Conservation (phyloP, 2,329 filamentous ascomycete genomes). For the Myrmaecium sp. region DNA sequence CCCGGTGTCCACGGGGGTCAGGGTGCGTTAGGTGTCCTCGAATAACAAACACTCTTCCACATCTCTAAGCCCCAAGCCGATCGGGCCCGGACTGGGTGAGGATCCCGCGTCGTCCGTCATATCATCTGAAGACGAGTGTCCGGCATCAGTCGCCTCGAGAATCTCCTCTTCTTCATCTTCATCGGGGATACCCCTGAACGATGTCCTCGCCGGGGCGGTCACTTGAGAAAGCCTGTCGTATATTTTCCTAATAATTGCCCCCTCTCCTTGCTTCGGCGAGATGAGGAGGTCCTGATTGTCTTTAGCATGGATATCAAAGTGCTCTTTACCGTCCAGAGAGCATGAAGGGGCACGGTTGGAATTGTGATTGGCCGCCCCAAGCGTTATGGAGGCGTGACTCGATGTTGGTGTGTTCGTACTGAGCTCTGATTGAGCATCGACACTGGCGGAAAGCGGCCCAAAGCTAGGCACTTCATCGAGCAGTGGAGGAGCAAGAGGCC, state of each 20-base stretch:
- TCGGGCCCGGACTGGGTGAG: background rate
- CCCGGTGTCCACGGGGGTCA: too few relatives aligned
- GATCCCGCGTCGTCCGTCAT: background rate
- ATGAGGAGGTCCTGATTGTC: too few relatives aligned
- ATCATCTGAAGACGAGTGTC: background rate
- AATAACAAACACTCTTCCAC: background rate
- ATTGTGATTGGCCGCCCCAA: background rate
- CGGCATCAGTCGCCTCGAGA: too few relatives aligned
- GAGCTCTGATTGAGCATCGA: background rate
- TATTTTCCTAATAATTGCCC: background rate
- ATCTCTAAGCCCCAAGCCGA: background rate
- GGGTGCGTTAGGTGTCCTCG: background rate
- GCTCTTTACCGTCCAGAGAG: too few relatives aligned
- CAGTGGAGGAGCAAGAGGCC: too few relatives aligned
- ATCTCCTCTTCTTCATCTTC: background rate
- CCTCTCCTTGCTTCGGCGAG: background rate
- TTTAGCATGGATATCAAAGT: too few relatives aligned
- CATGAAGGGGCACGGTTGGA: too few relatives aligned
- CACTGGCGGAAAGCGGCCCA: background rate
- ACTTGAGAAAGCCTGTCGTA: slow-evolving; percentile 1
- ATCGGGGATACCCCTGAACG: background rate
- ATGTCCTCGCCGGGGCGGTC: background rate
- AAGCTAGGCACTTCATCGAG: too few relatives aligned
- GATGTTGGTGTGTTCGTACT: slow-evolving; percentile 1
- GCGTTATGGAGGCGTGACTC: background rate